These are phyloP conservation scores for Gnomoniopsis sp. DNA, from an alignment of 2,329 filamentous ascomycete genomes.

Conservation along the genomic window DNA sequence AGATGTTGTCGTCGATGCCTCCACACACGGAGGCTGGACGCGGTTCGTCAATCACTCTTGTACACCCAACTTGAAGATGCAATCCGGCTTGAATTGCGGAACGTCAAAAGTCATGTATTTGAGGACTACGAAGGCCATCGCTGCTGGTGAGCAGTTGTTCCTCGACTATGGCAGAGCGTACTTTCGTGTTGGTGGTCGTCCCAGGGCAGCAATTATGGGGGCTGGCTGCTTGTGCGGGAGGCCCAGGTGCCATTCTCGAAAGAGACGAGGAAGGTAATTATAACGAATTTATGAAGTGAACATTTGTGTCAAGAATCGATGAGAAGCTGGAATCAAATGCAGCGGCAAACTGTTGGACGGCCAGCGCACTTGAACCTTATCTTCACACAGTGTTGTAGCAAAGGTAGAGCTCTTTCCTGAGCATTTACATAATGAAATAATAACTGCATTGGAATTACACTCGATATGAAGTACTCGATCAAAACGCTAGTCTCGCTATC, in stretches of 20 bases:
- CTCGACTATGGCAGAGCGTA: background rate
- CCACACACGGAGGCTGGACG: background rate
- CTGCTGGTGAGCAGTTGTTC: background rate
- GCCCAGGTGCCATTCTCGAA: background rate
- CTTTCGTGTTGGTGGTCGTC: background rate
- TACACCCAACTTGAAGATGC: background rate
- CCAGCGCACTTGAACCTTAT: no score
- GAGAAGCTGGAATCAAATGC: no score
- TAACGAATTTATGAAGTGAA: no score
- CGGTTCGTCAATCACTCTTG: background rate
- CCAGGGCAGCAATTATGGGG: background rate
- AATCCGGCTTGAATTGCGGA: background rate
- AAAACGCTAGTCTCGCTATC: no score
- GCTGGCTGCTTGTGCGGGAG: background rate
- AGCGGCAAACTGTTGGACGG: no score
- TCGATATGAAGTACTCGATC: no score
- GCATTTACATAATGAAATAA: no score
- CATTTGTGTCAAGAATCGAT: no score
- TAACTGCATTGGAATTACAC: no score
- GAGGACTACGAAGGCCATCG: background rate
- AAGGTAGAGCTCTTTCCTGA: no score
- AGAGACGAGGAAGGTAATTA: no score
- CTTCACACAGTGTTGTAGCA: no score
- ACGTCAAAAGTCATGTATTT: background rate
- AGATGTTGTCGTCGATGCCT: background rate